Percentiles rank a stretch among this genome's conserved stretches.
These are phyloP conservation scores for Rhizophora mangle DNA, from an alignment of 345 rosid genomes.

Conservation along the genomic window DNA sequence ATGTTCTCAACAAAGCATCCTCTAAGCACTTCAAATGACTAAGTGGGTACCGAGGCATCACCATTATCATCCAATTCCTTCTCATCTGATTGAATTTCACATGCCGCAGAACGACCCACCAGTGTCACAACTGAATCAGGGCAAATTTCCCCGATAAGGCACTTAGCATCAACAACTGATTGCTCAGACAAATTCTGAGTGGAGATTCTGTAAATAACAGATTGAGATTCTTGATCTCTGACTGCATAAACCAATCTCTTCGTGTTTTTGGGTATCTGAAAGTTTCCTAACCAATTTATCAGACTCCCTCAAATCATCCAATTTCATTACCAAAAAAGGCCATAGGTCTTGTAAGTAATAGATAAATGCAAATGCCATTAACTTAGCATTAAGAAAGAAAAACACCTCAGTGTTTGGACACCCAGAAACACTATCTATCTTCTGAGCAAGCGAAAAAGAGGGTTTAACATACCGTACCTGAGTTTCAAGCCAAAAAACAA, in stretches of 20 bases:
- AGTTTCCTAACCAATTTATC: too few relatives aligned
- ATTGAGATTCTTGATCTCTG: constrained; percentile 51
- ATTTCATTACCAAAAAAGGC: too few relatives aligned
- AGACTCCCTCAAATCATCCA: too few relatives aligned
- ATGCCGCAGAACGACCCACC: constrained; percentile 38
- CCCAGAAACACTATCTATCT: neutral
- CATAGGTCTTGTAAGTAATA: constrained; percentile 43
- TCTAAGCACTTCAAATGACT: constrained; percentile 62
- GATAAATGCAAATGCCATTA: constrained; percentile 45
- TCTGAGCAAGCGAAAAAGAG: too few relatives aligned
- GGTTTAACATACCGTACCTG: too few relatives aligned
- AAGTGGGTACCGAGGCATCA: too few relatives aligned
- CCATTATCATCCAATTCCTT: too few relatives aligned
- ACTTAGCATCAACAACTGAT: constrained; percentile 69
- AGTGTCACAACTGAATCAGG: constrained; percentile 82
- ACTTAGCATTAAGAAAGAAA: neutral
- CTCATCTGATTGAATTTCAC: constrained; percentile 49
- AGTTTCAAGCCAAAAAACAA: too few relatives aligned
- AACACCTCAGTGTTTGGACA: neutral
- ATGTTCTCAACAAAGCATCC: constrained; percentile 69
- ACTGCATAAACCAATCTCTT: constrained; percentile 72
- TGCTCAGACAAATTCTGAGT: constrained; percentile 78
- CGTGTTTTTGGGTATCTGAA: too few relatives aligned
- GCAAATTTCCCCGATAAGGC: constrained; percentile 57
- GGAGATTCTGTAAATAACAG: constrained; percentile 69